Conservation (phyloP, 768 basidiomycete genomes). For the Peribolospora kevripleyi region DNA sequence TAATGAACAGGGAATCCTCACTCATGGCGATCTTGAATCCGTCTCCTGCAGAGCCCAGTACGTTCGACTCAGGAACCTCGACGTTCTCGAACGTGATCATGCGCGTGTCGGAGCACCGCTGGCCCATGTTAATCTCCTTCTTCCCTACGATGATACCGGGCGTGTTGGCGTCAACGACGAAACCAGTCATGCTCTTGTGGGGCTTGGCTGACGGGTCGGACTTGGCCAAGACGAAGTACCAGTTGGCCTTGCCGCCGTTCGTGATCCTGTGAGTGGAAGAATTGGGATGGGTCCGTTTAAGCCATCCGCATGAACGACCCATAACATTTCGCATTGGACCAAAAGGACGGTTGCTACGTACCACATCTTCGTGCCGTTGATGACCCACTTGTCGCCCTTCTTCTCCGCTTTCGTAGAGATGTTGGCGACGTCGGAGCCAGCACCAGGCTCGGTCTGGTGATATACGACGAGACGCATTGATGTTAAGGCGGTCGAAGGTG, state of each 20-base stretch:
- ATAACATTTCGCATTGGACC: not conserved
- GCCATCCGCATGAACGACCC: conserved; percentile 10
- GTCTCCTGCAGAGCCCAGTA: conserved; percentile 19
- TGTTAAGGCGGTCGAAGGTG: not conserved
- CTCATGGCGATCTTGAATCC: conserved; percentile 18
- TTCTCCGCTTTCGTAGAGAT: conserved; percentile 21
- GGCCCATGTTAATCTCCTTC: conserved; percentile 22
- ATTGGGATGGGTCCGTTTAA: not conserved
- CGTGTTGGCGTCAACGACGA: conserved; percentile 20
- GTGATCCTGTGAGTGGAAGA: conserved; percentile 14
- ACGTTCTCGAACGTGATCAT: conserved; percentile 20
- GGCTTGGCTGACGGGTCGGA: conserved; percentile 18
- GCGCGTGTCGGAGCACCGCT: conserved; percentile 22
- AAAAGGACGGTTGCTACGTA: not conserved
- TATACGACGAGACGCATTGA: not conserved
- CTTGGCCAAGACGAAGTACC: conserved; percentile 23
- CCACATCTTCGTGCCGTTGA: conserved; percentile 22
- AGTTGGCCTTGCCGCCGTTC: conserved; percentile 21
- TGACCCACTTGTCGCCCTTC: conserved; percentile 17
- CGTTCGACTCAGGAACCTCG: not conserved
- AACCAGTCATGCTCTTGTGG: conserved; percentile 19
- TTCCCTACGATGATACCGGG: conserved; percentile 12
- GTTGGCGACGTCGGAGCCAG: conserved; percentile 23
- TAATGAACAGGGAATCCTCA: conserved; percentile 16
- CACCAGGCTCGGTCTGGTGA: conserved; percentile 18